Base-by-base conservation (phyloP, 371 early-diverging fungal species). In the Polyrhizophydium stewartii region DNA sequence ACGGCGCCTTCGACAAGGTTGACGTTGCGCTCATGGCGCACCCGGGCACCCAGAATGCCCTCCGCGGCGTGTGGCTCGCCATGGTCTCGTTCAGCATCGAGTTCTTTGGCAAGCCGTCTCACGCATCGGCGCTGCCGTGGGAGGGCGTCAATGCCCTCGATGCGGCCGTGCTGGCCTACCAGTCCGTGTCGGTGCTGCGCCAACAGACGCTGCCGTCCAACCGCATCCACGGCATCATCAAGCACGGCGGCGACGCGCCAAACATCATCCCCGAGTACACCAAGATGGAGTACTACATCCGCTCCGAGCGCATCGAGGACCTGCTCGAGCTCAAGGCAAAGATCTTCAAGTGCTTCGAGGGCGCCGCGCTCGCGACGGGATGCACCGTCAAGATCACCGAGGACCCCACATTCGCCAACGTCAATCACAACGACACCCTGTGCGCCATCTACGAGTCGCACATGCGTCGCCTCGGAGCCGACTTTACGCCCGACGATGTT, bases 21-120 rank as follows among this genome's bases (percentile, higher is more conserved):
- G 90, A 90, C 62, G 70, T 87, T 5, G 76, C 83, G 55, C 76
- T 91, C 82, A 91, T 92, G 91, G 68, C 88, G 28, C 92, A 92
- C 66, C 90, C 91, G 31, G 73, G 85, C 38, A 76, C 79, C 63
- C 67, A 33, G 9, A 62, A 74, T 46, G 61, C 63, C 1, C 58
- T 61, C 17, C 60, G 30, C 21, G 65, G 64, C 21, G 47, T 59
- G 40, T 67, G 59, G 37, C 59, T 85, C 30, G 85, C 85, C 19
- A 35, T 85, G 40, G 75, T 79, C 56, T 38, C 65, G 30, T 66
- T 85, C 9, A 56, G 62, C 12, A 76, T 85, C 10, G 81, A 85
- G 56, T 89, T 79, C 66, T 83, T 78, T 71, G 89, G 89, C 17
- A 75, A 70, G 30, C 63, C 83, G 19, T 72, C 84, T 27, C 89